Evolutionary conservation across 768 basidiomycete genomes (phyloP).

Genomic region (Austroboletus eburneus): DNA sequence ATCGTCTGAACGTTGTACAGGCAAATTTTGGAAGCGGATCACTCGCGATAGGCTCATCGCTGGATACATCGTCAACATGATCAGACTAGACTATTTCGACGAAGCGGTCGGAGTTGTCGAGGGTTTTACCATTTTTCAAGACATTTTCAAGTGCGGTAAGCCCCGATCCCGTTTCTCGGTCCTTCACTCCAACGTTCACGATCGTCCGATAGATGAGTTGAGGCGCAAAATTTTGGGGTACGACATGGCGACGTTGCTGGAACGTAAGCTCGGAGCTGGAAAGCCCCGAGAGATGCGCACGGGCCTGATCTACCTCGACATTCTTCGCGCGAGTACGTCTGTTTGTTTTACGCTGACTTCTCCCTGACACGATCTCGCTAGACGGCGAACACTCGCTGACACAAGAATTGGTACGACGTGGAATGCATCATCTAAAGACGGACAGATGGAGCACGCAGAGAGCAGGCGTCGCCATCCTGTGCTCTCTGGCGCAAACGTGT

Average conservation of each 20-base stretch:
- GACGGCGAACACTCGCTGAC: constrained; percentile 7
- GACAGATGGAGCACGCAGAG: constrained; percentile 12
- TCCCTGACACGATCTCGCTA: not conserved
- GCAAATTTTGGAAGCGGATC: constrained; percentile 1
- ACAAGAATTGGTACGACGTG: constrained; percentile 11
- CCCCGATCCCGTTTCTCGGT: no score
- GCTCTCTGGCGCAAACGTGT: constrained; percentile 16
- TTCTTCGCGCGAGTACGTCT: constrained; percentile 8
- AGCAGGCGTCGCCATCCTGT: constrained; percentile 14
- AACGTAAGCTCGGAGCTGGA: constrained; percentile 10
- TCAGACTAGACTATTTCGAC: constrained; percentile 22
- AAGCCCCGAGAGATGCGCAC: constrained; percentile 13
- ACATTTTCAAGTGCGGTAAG: constrained; percentile 10
- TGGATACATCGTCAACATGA: constrained; percentile 21
- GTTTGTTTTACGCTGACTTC: not conserved
- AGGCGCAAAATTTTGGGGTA: constrained; percentile 4
- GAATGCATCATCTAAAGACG: constrained; percentile 8
- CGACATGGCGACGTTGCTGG: constrained; percentile 8
- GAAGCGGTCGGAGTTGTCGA: constrained; percentile 20
- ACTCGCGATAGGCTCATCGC: constrained; percentile 2
- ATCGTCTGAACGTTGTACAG: not conserved
- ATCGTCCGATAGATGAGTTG: constrained; percentile 7
- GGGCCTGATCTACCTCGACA: constrained; percentile 11
- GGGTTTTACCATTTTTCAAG: constrained; percentile 16
- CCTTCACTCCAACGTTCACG: no score